Evolutionary conservation across 257 asterid species (phyloP), one percentile per base, ranked within the genome.

Genomic region (Nicotiana undulata): DNA sequence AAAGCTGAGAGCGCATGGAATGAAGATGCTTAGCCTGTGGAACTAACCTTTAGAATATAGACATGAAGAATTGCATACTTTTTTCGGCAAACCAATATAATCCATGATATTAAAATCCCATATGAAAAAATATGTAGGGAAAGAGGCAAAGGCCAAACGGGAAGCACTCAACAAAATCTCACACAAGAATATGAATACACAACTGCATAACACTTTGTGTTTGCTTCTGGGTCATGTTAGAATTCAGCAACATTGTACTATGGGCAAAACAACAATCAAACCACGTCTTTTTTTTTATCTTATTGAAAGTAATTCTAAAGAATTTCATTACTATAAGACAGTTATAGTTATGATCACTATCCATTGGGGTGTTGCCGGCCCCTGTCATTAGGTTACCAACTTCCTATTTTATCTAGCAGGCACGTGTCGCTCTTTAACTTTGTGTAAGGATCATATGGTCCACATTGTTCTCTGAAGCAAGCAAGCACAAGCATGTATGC

Each of bases 1-100:
- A 68, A 68, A 37, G 76, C 76, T 37, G 56, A 68, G 32, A 68
- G 32, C n/a, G n/a, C 76, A 68, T 67, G 76, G 28, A 53, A 67
- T 6, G 76, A 18, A 67, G 55, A 68, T 68, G 76, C 56, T 37
- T 37, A n/a, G 22, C 56, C 12, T 20, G 20, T 10, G 56, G 3
- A 68, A 20, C 20, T 37, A 53, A 68, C 40, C 76, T 7, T 37
- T 37, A 37, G 76, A 68, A 68, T 68, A 32, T 68, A 68, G 20
- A 53, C 44, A 37, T 55, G 37, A 37, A 68, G 9, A 6, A 37
- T 37, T 37, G 46, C 46, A 37, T 37, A 37, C 10, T 6, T 6
- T 6, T 37, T 37, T 37, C 46, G 46, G 46, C 10, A 37, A 37
- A 12, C 76, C 76, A 20, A 9, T 68, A 68, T n/a, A 68, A 68